These are phyloP conservation scores for Protomyces inundatus DNA, from an alignment of 1,139 yeast species.

Conservation along the genomic window DNA sequence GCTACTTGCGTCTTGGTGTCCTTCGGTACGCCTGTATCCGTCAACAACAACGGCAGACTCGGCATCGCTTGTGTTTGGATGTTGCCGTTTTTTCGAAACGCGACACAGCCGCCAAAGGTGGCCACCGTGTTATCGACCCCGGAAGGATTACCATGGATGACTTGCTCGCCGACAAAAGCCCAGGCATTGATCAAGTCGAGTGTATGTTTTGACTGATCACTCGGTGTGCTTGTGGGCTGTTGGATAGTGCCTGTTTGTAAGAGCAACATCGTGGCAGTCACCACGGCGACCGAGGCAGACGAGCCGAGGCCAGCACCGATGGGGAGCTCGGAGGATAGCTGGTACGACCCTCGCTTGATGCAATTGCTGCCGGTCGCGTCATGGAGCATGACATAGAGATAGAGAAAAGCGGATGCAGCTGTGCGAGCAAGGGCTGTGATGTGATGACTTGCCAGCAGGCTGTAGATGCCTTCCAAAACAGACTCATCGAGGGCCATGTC, in stretches of 20 bases:
- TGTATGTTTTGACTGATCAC: constrained; percentile 38
- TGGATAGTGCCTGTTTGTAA: constrained; percentile 55
- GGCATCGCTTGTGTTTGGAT: constrained; percentile 48
- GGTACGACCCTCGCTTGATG: constrained; percentile 51
- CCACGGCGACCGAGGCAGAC: constrained; percentile 84
- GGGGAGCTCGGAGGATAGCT: constrained; percentile 78
- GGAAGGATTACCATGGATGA: constrained; percentile 94
- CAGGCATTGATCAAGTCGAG: constrained; percentile 68
- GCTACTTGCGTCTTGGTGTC: constrained; percentile 80
- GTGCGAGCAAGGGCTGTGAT: constrained; percentile 39
- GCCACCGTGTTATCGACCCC: constrained; percentile 98
- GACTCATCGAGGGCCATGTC: constrained; percentile 59
- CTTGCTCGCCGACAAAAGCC: constrained; percentile 90
- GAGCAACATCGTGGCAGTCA: constrained; percentile 71
- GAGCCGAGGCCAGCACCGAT: constrained; percentile 97
- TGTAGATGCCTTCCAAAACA: constrained; percentile 48
- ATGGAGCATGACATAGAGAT: constrained; percentile 56
- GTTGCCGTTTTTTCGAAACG: constrained; percentile 57
- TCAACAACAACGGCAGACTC: constrained; percentile 63
- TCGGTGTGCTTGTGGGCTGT: constrained; percentile 33
- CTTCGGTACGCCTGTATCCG: constrained; percentile 81
- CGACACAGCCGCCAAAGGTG: constrained; percentile 90
- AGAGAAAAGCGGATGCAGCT: constrained; percentile 83
- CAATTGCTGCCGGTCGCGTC: constrained; percentile 42
- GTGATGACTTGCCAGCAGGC: constrained; percentile 40